Evolutionary conservation across 805 yeast genomes (phyloP), one percentile per base, ranked within the genome.

Genomic region (Wickerhamiella sergipiensis): DNA sequence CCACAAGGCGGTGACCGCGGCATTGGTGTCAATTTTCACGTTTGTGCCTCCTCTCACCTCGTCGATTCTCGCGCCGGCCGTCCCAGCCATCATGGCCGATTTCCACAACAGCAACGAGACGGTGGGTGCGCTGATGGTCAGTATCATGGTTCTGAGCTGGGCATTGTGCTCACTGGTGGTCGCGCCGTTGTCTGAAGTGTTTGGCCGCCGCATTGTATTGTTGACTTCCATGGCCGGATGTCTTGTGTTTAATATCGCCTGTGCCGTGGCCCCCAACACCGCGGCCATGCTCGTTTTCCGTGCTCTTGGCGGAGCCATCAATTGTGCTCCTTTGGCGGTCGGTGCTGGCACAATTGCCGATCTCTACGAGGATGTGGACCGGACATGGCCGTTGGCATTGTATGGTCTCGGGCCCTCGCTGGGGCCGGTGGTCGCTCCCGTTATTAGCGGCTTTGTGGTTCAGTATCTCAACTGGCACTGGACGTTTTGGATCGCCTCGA

Each of bases 341-440:
- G 85, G 85, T 22, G 84, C 85, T 1, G 87, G 86, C 19, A 75
- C 78, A 7, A 65, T 82, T 43, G 79, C 83, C 18, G 88, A 82
- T 59, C 59, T 81, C 53, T 81, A 72, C 59, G 69, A 69, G 48
- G 76, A 74, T 53, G 61, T 68, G 46, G 70, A 74, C 33, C 70
- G 86, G 48, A 77, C 75, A 48, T 61, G 67, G 38, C 83, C 83
- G 1, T 67, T 80, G 69, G 77, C 82, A 1, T 64, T 76, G 8
- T 80, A 74, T 60, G 68, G 76, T 2, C 60, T 81, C 48, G 85
- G 83, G 0, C 86, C 86, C 3, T 71, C 76, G 10, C 55, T 79
- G 33, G 80, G 83, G 1, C 83, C 85, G 0, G 69, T 79, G 2
- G 61, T 76, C 10, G 71, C 72, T 1, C 73, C 73, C 0, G 57